Evolutionary conservation across 2,329 filamentous ascomycete genomes (phyloP), one percentile per base, ranked within the genome.

Genomic region (Incumbomyces delicatus): DNA sequence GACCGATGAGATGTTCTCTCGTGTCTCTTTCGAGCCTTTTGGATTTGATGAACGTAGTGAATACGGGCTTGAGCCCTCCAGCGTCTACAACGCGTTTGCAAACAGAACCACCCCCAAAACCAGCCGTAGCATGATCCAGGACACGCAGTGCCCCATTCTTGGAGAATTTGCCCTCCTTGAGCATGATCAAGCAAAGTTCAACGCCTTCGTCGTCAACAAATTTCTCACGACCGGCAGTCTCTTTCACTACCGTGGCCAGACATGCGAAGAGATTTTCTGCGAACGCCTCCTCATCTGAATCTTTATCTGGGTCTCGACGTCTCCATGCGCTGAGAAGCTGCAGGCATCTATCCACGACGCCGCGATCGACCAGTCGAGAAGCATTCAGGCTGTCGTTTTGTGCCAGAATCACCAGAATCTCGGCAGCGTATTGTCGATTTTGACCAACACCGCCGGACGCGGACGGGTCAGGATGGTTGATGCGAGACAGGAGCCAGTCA

Each of bases 381-480:
- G 46, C 51, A 29, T 53, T 48, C n/a, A 50, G 40, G 16, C 51
- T 48, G 44, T 52, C 45, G 12, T 54, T 55, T 63, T 95, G 89
- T 14, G 90, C 74, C 7, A 98, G 69, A 46, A 98, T 92, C 11
- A 90, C 88, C 2, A 98, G 72, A 6, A 96, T 78, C 66, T 98
- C 92, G 13, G 90, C 87, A 0, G 88, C 78, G 62, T 96, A 98
- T 63, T 95, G 90, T 62, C 92, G 94, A 62, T 98, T 98, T 62
- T 98, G 92, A 4, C 79, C 75, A 1, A 94, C 78, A 0, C 73
- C 70, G n/a, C 45, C 49, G 8, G 52, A 38, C 2, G 53, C 50
- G n/a, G 47, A 35, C 3, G 69, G 69, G 62, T 95, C 87, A 42
- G 75, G 75, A 47, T 72, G 74, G 55, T 84, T 80, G 51, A 87